Evolutionary conservation across 306 rosid species (phyloP).

Genomic region (Cucumis sativus): DNA sequence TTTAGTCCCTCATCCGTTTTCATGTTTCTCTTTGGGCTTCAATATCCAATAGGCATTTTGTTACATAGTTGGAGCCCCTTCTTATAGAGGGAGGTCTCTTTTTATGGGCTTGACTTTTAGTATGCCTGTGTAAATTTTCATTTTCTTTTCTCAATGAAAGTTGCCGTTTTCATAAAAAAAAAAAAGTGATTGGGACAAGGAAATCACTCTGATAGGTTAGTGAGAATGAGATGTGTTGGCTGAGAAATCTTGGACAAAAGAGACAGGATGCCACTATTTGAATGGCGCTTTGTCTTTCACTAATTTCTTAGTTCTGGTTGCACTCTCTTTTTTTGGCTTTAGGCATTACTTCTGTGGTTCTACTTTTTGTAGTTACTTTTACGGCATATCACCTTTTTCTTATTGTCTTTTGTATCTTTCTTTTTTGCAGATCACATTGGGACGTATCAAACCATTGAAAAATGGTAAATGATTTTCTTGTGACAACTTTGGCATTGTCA

Average conservation of each 20-base stretch:
- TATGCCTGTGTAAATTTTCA: no score
- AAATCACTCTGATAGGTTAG: neutral
- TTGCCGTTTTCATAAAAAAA: no score
- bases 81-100: no score
- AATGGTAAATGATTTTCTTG: constrained; percentile 36
- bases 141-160: no score
- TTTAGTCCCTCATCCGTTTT: no score
- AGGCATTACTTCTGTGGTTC: neutral
- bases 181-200: neutral
- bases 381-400: neutral
- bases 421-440: constrained; percentile 33
- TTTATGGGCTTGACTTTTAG: no score
- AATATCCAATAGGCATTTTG: no score
- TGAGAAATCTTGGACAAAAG: neutral
- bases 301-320: neutral
- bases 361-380: neutral
- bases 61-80: no score
- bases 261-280: neutral
- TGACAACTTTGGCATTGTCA: constrained; percentile 32
- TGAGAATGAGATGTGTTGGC: neutral
- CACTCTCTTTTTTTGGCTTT: neutral
- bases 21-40: no score
- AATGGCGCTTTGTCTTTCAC: neutral
- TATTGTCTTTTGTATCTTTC: constrained; percentile 6
- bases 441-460: constrained; percentile 30